Conservation (phyloP, 2,329 filamentous ascomycete species). For the Delphinella strobiligena region DNA sequence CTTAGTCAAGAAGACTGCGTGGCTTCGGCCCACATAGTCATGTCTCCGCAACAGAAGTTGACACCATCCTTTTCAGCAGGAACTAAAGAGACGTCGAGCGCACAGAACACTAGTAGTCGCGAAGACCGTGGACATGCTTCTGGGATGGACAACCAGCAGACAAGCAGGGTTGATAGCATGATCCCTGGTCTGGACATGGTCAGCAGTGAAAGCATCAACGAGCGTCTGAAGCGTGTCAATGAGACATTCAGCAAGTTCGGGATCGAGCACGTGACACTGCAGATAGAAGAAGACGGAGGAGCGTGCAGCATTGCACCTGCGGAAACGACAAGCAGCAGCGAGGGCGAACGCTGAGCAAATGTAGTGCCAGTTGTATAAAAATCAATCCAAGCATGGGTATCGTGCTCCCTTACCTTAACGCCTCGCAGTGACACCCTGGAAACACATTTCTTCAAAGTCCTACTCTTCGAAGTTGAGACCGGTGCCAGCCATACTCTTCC, state of each 20-base stretch:
- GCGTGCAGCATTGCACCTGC: background rate
- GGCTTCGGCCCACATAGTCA: conserved; percentile 57
- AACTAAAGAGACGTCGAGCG: no score
- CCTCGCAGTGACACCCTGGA: no score
- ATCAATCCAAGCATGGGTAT: no score
- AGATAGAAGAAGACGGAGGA: background rate
- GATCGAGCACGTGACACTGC: background rate
- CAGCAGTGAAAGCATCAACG: background rate
- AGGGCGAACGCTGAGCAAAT: background rate
- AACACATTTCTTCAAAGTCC: no score
- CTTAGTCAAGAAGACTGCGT: conserved; percentile 58
- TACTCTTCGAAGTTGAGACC: background rate
- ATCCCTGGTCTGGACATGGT: background rate
- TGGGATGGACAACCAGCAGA: no score
- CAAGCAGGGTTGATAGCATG: background rate
- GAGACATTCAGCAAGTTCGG: background rate
- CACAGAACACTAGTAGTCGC: no score
- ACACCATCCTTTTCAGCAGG: no score
- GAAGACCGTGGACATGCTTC: no score
- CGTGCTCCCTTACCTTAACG: background rate
- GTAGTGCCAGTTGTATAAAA: no score
- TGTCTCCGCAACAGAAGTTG: conserved; percentile 26
- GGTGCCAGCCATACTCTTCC: conserved; percentile 53
- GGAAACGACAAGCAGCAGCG: background rate
- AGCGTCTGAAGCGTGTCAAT: background rate